phyloP scores from a whole-genome alignment of 306 rosid genomes.

The Prunus persica region DNA sequence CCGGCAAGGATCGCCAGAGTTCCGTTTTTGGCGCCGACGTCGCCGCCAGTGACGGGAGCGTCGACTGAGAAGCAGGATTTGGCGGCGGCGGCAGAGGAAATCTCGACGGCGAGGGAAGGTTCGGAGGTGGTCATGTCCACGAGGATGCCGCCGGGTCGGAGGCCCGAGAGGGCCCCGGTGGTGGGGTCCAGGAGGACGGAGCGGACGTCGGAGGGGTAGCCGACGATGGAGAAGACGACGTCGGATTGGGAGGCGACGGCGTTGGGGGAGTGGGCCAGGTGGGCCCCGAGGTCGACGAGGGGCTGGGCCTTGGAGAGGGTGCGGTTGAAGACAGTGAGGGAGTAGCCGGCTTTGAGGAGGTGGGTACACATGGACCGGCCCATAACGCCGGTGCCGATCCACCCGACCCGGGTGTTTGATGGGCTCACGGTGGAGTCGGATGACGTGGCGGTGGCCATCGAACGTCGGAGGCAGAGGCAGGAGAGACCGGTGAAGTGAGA shows the following conservation, averaged over 20 bases:
- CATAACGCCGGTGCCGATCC: constrained; percentile 98
- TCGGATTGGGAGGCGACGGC: constrained; percentile 73
- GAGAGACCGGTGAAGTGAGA: constrained; percentile 16
- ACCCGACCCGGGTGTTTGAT: constrained; percentile 72
- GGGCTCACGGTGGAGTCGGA: constrained; percentile 46
- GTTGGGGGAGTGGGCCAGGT: constrained; percentile 52
- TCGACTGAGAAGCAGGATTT: constrained; percentile 60
- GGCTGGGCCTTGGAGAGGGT: constrained; percentile 81
- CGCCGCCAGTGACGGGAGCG: constrained; percentile 93
- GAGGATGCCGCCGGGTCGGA: constrained; percentile 72
- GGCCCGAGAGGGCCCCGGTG: constrained; percentile 78
- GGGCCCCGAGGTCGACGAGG: constrained; percentile 74
- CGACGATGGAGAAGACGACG: constrained; percentile 86
- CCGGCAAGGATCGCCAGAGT: constrained; percentile 76
- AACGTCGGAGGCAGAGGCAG: constrained; percentile 24
- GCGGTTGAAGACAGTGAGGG: constrained; percentile 90
- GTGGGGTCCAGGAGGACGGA: constrained; percentile 66
- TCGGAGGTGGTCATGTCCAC: constrained; percentile 96
- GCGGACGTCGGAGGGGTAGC: constrained; percentile 92
- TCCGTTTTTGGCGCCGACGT: constrained; percentile 73
- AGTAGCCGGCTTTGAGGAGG: constrained; percentile 78
- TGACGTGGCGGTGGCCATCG: constrained; percentile 45
- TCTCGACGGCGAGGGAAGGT: constrained; percentile 82
- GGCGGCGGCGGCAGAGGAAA: constrained; percentile 47
- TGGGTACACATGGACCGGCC: constrained; percentile 86